Evolutionary conservation across 805 yeast genomes (phyloP), one percentile per base, ranked within the genome.

Genomic region (Candida golubevii): DNA sequence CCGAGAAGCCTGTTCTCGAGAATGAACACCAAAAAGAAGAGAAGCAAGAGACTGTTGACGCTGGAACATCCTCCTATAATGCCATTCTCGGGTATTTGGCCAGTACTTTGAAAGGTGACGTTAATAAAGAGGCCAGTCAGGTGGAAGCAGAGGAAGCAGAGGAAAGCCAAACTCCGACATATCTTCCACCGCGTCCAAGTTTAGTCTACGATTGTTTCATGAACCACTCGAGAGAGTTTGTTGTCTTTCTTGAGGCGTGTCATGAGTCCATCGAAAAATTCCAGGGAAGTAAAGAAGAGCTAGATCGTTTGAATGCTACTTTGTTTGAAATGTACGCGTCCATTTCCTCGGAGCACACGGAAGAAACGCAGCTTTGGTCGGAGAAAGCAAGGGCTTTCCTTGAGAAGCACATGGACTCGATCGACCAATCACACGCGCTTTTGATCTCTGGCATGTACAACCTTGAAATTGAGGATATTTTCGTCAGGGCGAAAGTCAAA

Each of bases 161-260:
- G 5, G 23, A 18, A 18, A 12, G n/a, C n/a, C 32, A 29, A 12
- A 29, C 32, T 11, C 84, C 90, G 12, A 85, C 93, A 0, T 93
- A 93, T 61, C 83, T 83, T 41, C 97, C 98, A 1, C 99, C 99
- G 3, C 76, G 82, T 41, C 98, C 98, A 7, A 75, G 89, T 36
- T 71, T 91, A 33, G 86, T 91, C 1, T 93, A 88, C 59, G 82
- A 91, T 2, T 81, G 95, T 1, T 93, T 93, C 61, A 79, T 86
- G n/a, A 78, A 83, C 52, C 88, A 85, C 59, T 89, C 93, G 0
- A 78, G 82, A 57, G 93, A 90, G 58, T 91, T 93, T 72, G 93
- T 90, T 26, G 85, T 87, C 7, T 93, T 93, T 50, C 63, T 93
- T 45, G 99, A 93, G 60, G 97, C 98, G 0, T 88, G 96, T 55